Evolutionary conservation across 345 rosid species (phyloP).

Genomic region (Citrus medica): DNA sequence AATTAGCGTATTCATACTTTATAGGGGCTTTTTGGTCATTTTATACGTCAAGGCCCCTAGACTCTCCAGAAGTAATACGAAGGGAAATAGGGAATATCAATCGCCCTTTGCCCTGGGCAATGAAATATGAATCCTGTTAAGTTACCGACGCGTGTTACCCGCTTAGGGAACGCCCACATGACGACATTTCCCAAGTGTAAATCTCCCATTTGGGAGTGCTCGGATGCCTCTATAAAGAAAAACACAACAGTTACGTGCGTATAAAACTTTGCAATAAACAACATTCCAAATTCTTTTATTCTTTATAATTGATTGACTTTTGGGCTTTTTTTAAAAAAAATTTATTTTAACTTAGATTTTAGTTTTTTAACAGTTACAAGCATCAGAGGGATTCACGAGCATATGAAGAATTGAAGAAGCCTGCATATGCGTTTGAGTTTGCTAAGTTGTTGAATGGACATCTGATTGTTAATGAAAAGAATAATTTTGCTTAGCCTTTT

Average conservation of each 20-base stretch:
- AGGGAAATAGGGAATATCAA: too few species aligned
- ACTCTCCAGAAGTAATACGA: too few species aligned
- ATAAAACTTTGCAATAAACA: too few species aligned
- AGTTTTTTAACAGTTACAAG: constrained; percentile 37
- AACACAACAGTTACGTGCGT: neutral
- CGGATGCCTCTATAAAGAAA: neutral
- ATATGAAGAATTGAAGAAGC: constrained; percentile 52
- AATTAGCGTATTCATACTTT: too few species aligned
- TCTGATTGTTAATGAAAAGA: constrained; percentile 70
- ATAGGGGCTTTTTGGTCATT: too few species aligned
- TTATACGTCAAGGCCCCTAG: too few species aligned
- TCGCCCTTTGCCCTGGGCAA: too few species aligned
- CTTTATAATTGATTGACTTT: neutral
- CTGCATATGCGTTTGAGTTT: constrained; percentile 63
- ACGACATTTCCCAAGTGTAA: neutral
- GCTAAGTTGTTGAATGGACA: constrained; percentile 67
- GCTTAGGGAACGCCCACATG: neutral
- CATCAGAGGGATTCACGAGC: constrained; percentile 57
- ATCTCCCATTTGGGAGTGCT: neutral
- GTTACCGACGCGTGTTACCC: too few species aligned
- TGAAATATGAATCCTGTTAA: too few species aligned
- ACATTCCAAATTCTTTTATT: too few species aligned
- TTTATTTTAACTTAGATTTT: neutral
- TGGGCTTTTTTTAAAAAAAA: neutral
- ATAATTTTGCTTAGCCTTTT: constrained; percentile 22